Base-by-base conservation (phyloP, 306 rosid genomes). In the Lagenaria siceraria region DNA sequence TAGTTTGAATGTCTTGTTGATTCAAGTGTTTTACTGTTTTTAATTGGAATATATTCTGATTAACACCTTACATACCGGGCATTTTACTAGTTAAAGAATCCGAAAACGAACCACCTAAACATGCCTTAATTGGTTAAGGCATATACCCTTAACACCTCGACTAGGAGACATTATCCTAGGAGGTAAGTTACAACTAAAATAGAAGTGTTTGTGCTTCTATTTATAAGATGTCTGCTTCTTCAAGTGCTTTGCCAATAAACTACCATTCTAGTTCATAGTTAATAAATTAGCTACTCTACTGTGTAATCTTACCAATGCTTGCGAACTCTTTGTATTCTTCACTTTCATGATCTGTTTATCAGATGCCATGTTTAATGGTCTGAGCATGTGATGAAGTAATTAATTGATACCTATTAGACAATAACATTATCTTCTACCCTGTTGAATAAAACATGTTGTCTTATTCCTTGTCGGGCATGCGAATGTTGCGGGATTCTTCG, bases 101-200 rank as follows among this genome's bases (percentile, higher is more conserved):
- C 29, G 5, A 66, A 49, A 19, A 66, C 0, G 29, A 36, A 36
- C 29, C 29, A 59, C 33, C 10, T 35, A 21, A 66, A 36, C 17
- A 36, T 61, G 38, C n/a, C 66, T 12, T 13, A 10, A 27, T 6
- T 25, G 35, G 68, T 29, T 5, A 13, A 40, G 9, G 11, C 12
- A 29, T 33, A 3, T 46, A 46, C 52, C 0, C 52, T 46, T 46
- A 46, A 46, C 52, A 6, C 5, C 6, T 46, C 52, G 2, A 46
- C 52, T 4, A 4, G 13, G 17, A 46, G 1, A 79, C 82, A 76
- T 90, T 84, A 95, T 92, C 83, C 74, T 92, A 81, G 97, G 97
- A 87, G 95, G 97, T 92, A 90, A 90, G 97, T 18, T 52, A 18
- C 60, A 42, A 33, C 6, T 55, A 52, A 8, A 64, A 36, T 33